Conservation (phyloP, 176 grass and related monocot species). For the Raddia guianensis region DNA sequence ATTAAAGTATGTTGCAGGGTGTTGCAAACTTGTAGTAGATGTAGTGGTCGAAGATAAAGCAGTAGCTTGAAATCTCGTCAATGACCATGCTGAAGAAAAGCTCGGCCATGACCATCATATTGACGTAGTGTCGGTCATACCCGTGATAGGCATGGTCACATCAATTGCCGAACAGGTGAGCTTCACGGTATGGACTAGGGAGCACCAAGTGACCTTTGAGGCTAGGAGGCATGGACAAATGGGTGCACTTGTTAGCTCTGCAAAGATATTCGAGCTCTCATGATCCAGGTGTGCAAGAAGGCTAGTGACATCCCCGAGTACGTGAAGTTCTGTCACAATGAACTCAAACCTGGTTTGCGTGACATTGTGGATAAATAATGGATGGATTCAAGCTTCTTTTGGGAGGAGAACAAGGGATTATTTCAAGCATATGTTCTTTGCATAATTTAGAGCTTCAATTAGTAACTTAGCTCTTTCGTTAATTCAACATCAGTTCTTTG, state of each 20-base stretch:
- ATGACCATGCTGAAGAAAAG: constrained; percentile 64
- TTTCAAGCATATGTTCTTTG: too few relatives aligned
- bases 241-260: constrained; percentile 48
- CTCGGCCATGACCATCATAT: too few relatives aligned
- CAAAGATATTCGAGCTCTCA: constrained; percentile 61
- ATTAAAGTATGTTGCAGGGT: too few relatives aligned
- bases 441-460: too few relatives aligned
- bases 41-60: too few relatives aligned
- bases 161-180: constrained; percentile 51
- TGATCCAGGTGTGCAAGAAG: constrained; percentile 66
- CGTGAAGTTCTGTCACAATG: constrained; percentile 49
- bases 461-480: too few relatives aligned
- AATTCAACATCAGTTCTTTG: background rate
- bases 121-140: too few relatives aligned
- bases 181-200: constrained; percentile 53
- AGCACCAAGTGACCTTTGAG: constrained; percentile 59
- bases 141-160: too few relatives aligned
- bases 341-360: constrained; percentile 56
- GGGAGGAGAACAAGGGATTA: too few relatives aligned
- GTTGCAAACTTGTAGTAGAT: too few relatives aligned
- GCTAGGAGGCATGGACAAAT: constrained; percentile 46
- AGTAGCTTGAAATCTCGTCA: too few relatives aligned
- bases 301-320: constrained; percentile 58
- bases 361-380: constrained; percentile 6
- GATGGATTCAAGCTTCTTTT: too few relatives aligned